These are phyloP conservation scores for Croton laevigatus DNA, from an alignment of 441 rosid species.

Conservation along the genomic window DNA sequence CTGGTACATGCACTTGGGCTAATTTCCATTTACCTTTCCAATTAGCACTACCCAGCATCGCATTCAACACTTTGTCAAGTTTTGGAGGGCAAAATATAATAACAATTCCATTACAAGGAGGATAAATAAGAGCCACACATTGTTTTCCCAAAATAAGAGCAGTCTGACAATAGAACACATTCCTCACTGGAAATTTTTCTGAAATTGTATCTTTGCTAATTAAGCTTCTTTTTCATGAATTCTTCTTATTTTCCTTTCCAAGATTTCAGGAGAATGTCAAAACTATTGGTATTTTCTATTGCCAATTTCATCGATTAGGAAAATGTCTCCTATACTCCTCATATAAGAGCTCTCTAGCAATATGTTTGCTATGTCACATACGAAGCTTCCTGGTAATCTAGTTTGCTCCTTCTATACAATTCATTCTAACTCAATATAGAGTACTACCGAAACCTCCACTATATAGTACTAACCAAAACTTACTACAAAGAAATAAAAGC, in stretches of 20 bases:
- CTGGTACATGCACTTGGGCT: neutral
- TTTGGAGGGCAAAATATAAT: neutral
- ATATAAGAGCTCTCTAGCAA: neutral
- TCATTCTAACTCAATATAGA: neutral
- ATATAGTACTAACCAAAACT: conserved; percentile 5
- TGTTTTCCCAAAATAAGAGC: neutral
- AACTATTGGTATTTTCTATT: neutral
- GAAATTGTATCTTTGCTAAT: neutral
- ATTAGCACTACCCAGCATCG: neutral
- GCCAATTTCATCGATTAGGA: neutral
- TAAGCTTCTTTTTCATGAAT: neutral
- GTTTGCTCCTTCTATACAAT: neutral
- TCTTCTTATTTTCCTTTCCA: neutral
- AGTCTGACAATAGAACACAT: neutral
- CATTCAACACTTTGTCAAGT: neutral
- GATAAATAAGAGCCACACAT: neutral
- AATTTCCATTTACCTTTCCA: neutral
- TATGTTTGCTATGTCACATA: neutral
- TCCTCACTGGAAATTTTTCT: neutral
- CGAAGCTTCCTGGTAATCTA: no score
- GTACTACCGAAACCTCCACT: neutral
- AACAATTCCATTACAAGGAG: neutral
- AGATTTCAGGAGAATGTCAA: neutral
- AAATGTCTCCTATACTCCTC: neutral
- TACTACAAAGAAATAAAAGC: neutral